Percentiles rank a stretch among this genome's conserved stretches.
phyloP scores from a whole-genome alignment of 2,329 filamentous ascomycete genomes.

The Cladosporium phlei region DNA sequence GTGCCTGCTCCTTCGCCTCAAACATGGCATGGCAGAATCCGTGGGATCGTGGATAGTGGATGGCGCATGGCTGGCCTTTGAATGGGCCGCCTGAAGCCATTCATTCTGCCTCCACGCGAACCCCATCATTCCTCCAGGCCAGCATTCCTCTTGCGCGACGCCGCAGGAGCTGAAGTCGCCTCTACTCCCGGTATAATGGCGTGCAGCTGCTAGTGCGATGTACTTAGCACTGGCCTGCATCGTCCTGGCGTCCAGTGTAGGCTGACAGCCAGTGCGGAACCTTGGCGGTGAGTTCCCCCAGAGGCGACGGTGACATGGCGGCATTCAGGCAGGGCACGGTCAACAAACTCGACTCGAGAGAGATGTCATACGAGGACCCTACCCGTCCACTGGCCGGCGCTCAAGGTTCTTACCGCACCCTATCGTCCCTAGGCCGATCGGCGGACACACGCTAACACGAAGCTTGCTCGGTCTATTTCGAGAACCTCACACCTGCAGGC shows the following conservation, averaged over 20 bases:
- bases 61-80: background rate
- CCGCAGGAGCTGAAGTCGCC: constrained; percentile 6
- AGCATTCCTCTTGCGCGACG: too few species aligned
- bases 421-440: constrained; percentile 12
- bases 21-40: background rate
- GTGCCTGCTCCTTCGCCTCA: constrained; percentile 5
- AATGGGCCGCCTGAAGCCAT: background rate
- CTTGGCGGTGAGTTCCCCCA: constrained; percentile 8
- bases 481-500: constrained; percentile 14
- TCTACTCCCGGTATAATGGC: background rate
- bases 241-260: too few species aligned
- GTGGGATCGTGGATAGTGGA: too few species aligned
- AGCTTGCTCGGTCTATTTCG: constrained; percentile 14
- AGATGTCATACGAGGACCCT: constrained; percentile 14
- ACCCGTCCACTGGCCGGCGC: constrained; percentile 8
- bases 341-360: too few species aligned
- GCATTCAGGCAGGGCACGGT: constrained; percentile 11
- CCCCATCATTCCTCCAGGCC: too few species aligned
- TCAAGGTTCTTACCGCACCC: constrained; percentile 13
- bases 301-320: constrained; percentile 12
- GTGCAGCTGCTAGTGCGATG: background rate
- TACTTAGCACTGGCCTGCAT: too few species aligned
- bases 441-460: constrained; percentile 12
- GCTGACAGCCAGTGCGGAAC: constrained; percentile 7
- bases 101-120: too few species aligned